Conservation (phyloP, 164 flowering plant species). For the Pachysandra terminalis region DNA sequence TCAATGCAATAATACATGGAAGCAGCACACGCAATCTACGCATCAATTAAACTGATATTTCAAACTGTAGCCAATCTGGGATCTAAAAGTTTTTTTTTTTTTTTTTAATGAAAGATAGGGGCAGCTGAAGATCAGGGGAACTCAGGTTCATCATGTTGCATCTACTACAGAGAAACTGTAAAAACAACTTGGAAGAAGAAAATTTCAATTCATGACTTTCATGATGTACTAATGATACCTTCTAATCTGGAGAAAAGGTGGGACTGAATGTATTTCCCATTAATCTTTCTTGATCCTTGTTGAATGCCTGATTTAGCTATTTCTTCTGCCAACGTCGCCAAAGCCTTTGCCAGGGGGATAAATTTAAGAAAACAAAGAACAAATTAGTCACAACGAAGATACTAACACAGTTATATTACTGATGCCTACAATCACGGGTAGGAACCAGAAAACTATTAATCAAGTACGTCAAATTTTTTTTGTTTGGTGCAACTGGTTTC, state of each 20-base stretch:
- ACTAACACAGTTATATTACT: background rate
- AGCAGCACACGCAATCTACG: no score
- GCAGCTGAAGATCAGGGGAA: no score
- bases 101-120: no score
- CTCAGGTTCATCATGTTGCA: no score
- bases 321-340: slow-evolving; percentile 76
- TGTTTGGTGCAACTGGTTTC: background rate
- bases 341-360: slow-evolving; percentile 42
- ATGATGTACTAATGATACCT: slow-evolving; percentile 38
- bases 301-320: slow-evolving; percentile 53
- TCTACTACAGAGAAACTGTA: no score
- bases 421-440: background rate
- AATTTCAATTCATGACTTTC: background rate
- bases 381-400: no score
- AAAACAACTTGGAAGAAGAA: no score
- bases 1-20: no score
- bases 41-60: no score
- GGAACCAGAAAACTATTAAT: background rate
- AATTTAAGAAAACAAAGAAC: slow-evolving; percentile 2
- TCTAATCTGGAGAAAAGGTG: slow-evolving; percentile 71
- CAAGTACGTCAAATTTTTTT: background rate
- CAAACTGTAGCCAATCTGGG: no score
- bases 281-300: slow-evolving; percentile 71
- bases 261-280: slow-evolving; percentile 84
- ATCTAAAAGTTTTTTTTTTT: no score